phyloP scores from a whole-genome alignment of 345 rosid genomes.

The Eucalyptus virginea region DNA sequence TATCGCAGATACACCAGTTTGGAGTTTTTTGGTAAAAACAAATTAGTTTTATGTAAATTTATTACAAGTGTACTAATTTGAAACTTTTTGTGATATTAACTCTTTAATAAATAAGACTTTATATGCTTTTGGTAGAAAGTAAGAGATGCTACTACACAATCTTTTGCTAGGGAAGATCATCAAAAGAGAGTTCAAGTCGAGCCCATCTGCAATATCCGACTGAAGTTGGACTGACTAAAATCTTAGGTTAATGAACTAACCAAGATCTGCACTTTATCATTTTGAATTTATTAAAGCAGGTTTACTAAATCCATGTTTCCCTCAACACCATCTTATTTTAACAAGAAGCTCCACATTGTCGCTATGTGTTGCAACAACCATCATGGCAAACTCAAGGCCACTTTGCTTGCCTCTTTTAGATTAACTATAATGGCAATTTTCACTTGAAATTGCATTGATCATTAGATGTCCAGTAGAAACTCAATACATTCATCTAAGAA shows the following conservation, averaged over 20 bases:
- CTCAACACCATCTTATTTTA: not conserved
- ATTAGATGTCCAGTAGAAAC: not conserved
- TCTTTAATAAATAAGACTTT: no score
- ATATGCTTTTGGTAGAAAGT: not conserved
- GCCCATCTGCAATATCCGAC: not conserved
- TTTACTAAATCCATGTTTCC: not conserved
- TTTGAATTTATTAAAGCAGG: not conserved
- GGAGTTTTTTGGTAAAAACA: fast-evolving
- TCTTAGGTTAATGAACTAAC: not conserved
- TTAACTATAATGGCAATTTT: not conserved
- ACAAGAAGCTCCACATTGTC: not conserved
- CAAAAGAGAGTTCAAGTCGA: fast-evolving
- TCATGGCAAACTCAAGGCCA: not conserved
- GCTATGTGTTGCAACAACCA: not conserved
- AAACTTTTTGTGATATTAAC: fast-evolving
- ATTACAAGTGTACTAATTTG: fast-evolving
- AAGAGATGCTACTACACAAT: not conserved
- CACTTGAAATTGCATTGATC: not conserved
- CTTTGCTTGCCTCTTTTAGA: not conserved
- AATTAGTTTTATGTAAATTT: no score
- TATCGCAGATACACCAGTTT: fast-evolving
- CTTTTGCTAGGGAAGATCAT: no score
- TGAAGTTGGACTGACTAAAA: not conserved
- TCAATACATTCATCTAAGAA: not conserved
- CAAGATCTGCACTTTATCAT: not conserved